Percentiles rank a stretch among this genome's conserved stretches.
phyloP scores from a whole-genome alignment of 768 basidiomycete genomes.

The Pholiota conissans region DNA sequence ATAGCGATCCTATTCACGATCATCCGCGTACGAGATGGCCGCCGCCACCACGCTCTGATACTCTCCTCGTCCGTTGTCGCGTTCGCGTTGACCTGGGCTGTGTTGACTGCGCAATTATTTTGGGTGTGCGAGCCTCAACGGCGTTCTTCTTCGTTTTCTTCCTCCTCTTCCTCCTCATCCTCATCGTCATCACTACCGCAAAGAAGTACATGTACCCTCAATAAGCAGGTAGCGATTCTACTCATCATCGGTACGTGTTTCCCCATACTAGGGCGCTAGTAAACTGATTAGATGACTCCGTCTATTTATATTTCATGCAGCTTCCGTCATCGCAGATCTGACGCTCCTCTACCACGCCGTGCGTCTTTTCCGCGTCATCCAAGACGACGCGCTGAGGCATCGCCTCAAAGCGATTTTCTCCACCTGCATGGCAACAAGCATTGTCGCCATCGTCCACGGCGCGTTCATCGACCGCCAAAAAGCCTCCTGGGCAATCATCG shows the following conservation, averaged over 20 bases:
- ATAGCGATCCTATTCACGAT: constrained; percentile 56
- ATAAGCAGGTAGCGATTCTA: constrained; percentile 47
- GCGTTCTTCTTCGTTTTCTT: constrained; percentile 37
- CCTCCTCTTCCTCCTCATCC: too few species aligned
- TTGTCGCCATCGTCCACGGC: constrained; percentile 49
- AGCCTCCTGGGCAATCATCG: constrained; percentile 29
- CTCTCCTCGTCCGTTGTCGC: constrained; percentile 30
- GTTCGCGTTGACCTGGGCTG: constrained; percentile 27
- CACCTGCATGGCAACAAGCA: constrained; percentile 49
- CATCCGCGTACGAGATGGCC: constrained; percentile 48
- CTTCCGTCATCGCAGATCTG: constrained; percentile 12
- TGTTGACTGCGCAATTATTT: constrained; percentile 45
- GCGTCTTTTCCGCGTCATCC: constrained; percentile 14
- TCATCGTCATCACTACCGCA: too few species aligned
- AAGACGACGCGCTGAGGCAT: constrained; percentile 13
- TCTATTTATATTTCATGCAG: constrained; percentile 2
- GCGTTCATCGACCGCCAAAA: constrained; percentile 36
- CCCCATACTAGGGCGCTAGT: background rate
- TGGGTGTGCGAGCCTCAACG: constrained; percentile 44
- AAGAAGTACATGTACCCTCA: constrained; percentile 32
- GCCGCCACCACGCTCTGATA: constrained; percentile 21
- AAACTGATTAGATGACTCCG: background rate
- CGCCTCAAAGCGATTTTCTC: constrained; percentile 28
- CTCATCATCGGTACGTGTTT: constrained; percentile 49
- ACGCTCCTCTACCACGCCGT: constrained; percentile 9